A percentile compares a stretch with the other conserved stretches of the same genome.
phyloP scores from a whole-genome alignment of 2,329 filamentous ascomycete species.

The Mariannaea elegans region DNA sequence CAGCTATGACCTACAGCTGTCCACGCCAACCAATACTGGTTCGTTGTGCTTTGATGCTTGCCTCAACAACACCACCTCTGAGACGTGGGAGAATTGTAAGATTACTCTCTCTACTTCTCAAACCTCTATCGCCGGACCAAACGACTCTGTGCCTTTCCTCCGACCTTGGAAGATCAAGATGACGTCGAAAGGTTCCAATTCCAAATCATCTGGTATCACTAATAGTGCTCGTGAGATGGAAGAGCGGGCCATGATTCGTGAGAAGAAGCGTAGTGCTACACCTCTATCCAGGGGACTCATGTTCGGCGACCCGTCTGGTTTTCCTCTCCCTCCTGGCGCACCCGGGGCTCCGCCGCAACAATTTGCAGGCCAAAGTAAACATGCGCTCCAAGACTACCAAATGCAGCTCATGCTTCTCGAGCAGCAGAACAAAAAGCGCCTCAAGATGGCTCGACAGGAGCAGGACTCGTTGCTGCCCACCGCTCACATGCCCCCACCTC shows the following conservation, averaged over 20 bases:
- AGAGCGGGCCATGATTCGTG: conserved; percentile 42
- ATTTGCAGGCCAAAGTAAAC: conserved; percentile 55
- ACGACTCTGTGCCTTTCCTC: conserved; percentile 64
- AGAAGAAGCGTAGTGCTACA: conserved; percentile 33
- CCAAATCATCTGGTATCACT: conserved; percentile 41
- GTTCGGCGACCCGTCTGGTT: conserved; percentile 52
- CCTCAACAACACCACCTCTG: conserved; percentile 69
- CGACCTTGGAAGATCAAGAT: conserved; percentile 66
- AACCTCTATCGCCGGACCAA: conserved; percentile 63
- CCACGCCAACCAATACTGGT: conserved; percentile 61
- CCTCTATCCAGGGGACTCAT: conserved; percentile 3
- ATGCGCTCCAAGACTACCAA: conserved; percentile 86
- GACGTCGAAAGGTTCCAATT: conserved; percentile 37
- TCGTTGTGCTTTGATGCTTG: conserved; percentile 69
- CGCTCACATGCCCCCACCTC: no score
- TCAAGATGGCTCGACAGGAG: conserved; percentile 84
- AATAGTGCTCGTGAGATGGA: conserved; percentile 51
- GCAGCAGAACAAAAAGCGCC: conserved; percentile 84
- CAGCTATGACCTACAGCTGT: conserved; percentile 70
- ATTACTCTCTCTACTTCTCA: conserved; percentile 71
- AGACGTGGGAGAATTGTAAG: conserved; percentile 69
- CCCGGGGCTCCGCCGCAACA: neutral
- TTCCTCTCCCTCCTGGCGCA: neutral
- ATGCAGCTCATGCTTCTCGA: conserved; percentile 88
- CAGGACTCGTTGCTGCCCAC: conserved; percentile 48